Percentiles rank a stretch among this genome's conserved stretches.
Evolutionary conservation across 805 yeast species (phyloP).

Genomic region (Kodamaea fukazawae): DNA sequence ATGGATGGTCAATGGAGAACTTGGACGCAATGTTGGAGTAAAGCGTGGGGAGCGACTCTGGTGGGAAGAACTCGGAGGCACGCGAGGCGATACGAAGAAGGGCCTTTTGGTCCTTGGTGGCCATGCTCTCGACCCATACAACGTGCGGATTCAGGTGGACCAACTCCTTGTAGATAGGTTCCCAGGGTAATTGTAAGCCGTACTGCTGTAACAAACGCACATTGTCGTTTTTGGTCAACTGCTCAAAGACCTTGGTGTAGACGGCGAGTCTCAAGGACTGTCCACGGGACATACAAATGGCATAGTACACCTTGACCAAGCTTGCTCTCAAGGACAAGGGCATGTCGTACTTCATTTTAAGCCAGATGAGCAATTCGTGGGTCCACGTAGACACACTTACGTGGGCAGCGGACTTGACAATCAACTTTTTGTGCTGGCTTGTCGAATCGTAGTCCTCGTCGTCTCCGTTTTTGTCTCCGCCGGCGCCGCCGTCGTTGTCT

Average conservation of each 20-base stretch:
- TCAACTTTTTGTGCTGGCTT: constrained; percentile 58
- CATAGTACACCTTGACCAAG: constrained; percentile 67
- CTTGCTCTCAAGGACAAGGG: constrained; percentile 63
- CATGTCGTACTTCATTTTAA: constrained; percentile 74
- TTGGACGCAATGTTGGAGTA: constrained; percentile 51
- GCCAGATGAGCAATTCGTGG: constrained; percentile 74
- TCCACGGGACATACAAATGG: constrained; percentile 68
- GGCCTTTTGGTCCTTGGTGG: constrained; percentile 47
- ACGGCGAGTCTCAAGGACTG: constrained; percentile 60
- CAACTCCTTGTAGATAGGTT: constrained; percentile 39
- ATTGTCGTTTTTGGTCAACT: constrained; percentile 49
- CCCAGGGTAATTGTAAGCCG: constrained; percentile 53
- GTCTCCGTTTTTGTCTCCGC: constrained; percentile 33
- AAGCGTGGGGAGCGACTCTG: constrained; percentile 45
- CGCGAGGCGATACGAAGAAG: constrained; percentile 51
- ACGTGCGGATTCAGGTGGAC: constrained; percentile 29
- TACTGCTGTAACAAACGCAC: constrained; percentile 30
- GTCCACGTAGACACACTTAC: constrained; percentile 83
- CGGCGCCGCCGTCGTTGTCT: constrained; percentile 21
- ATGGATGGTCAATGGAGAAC: constrained; percentile 53
- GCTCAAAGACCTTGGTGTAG: constrained; percentile 60
- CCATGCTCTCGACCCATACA: constrained; percentile 40
- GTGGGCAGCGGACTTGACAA: constrained; percentile 63
- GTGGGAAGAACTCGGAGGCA: constrained; percentile 54
- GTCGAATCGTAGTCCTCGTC: constrained; percentile 33